Conservation (phyloP, 2,329 filamentous ascomycete genomes). For the Cladophialophora bantiana region DNA sequence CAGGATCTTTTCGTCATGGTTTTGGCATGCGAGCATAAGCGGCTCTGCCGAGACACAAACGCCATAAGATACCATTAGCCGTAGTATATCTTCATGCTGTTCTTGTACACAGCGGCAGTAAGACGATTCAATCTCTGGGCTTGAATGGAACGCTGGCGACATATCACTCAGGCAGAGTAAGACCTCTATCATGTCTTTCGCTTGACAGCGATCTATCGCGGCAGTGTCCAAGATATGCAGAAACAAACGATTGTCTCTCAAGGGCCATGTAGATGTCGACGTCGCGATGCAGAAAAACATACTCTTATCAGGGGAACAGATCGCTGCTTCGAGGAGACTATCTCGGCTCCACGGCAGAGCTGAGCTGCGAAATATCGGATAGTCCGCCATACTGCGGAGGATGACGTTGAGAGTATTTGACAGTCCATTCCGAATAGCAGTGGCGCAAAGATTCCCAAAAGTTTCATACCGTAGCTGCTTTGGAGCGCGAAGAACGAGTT, state of each 20-base stretch:
- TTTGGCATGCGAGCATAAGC: slow-evolving; percentile 15
- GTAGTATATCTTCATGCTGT: slow-evolving; percentile 19
- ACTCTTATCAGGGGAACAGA: slow-evolving; percentile 10
- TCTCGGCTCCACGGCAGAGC: slow-evolving; percentile 9
- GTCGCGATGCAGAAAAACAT: slow-evolving; percentile 15
- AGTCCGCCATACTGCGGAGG: slow-evolving; percentile 11
- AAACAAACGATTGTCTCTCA: slow-evolving; percentile 13
- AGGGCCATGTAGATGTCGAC: slow-evolving; percentile 14
- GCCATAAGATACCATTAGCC: slow-evolving; percentile 9
- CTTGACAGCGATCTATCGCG: slow-evolving; percentile 5
- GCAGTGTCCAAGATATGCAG: slow-evolving; percentile 15
- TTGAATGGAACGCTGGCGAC: slow-evolving; percentile 5
- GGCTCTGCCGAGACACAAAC: slow-evolving; percentile 8
- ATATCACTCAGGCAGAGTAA: slow-evolving; percentile 18
- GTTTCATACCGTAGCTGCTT: slow-evolving; percentile 11
- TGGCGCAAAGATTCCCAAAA: slow-evolving; percentile 15
- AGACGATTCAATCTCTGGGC: slow-evolving; percentile 5
- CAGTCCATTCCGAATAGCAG: slow-evolving; percentile 5
- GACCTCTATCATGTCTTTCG: slow-evolving; percentile 22
- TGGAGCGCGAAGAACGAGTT: slow-evolving; percentile 20
- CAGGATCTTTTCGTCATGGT: slow-evolving; percentile 10
- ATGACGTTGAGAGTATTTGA: slow-evolving; percentile 10
- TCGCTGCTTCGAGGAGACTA: slow-evolving; percentile 14
- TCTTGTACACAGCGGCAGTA: slow-evolving; percentile 12
- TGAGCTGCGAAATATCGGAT: slow-evolving; percentile 8